Evolutionary conservation across 805 yeast genomes (phyloP).

Genomic region (Metschnikowia proteae): DNA sequence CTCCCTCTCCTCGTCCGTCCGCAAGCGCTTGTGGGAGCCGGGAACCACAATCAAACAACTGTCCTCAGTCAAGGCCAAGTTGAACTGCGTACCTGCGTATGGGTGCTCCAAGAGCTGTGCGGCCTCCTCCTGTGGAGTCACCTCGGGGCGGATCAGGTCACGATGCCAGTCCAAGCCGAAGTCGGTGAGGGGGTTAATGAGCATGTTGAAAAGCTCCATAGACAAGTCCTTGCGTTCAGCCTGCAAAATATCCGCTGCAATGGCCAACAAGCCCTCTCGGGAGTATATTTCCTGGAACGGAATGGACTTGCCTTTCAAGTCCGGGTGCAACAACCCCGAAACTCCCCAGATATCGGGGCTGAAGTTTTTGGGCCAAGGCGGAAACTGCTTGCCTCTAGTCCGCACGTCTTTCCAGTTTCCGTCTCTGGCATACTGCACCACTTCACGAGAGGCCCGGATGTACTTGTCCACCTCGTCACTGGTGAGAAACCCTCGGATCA

Average conservation of each 20-base stretch:
- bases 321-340: constrained; percentile 46
- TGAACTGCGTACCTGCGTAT: constrained; percentile 49
- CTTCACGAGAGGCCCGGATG: constrained; percentile 32
- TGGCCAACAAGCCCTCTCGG: constrained; percentile 33
- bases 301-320: constrained; percentile 30
- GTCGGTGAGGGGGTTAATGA: constrained; percentile 49
- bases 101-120: constrained; percentile 35
- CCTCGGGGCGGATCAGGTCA: constrained; percentile 48
- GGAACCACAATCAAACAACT: constrained; percentile 48
- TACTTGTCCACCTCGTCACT: constrained; percentile 38
- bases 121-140: constrained; percentile 42
- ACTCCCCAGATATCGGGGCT: constrained; percentile 55
- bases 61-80: constrained; percentile 46
- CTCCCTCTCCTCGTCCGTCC: constrained; percentile 43
- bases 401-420: constrained; percentile 50
- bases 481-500: constrained; percentile 38
- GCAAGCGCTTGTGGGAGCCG: constrained; percentile 42
- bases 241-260: constrained; percentile 44
- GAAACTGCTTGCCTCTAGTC: constrained; percentile 51
- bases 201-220: constrained; percentile 51
- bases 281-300: constrained; percentile 42
- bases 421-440: constrained; percentile 40
- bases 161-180: constrained; percentile 55
- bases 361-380: constrained; percentile 53
- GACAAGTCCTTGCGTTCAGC: constrained; percentile 30